Evolutionary conservation across 495 filamentous ascomycete species (phyloP), one percentile per base, ranked within the genome.

Genomic region (Mytilinidion resinicola): DNA sequence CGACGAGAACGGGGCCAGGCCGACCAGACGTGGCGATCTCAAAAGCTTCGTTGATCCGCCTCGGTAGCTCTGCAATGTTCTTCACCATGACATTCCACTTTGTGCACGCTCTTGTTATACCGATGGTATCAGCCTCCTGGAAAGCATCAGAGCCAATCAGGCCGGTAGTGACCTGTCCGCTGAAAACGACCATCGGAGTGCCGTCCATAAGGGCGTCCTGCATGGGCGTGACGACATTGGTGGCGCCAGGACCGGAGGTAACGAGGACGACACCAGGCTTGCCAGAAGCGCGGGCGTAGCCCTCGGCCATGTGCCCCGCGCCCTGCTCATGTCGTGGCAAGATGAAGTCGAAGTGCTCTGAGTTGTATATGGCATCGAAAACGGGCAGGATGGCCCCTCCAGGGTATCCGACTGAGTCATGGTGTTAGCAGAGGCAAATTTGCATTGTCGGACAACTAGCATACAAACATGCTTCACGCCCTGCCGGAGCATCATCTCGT

Each of bases 401-500:
- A 57, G 87, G 82, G 65, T 90, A 90, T 30, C 86, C 86, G 68
- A 90, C 78, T 79, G 54, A 56, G 51, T 39, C 52, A 58, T 52
- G 34, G 6, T 30, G 62, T 69, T 46, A 66, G 60, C 55, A 46
- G 11, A 37, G n/a, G 46, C 21, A 49, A 66, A n/a, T 51, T 50
- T 58, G 3, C 36, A 52, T 12, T n/a, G 38, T 47, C 46, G 41
- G 47, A 42, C 47, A 15, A 50, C n/a, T 17, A 30, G 43, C 39
- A 41, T 9, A 75, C 72, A 75, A 67, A 96, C 78, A 73, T 95
- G 88, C 77, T 96, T 91, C 33, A 98, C 95, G 60, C 77, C 82
- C 60, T 91, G 90, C 67, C 93, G 78, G 41, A 91, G 80, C 90
- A 98, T 96, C 93, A 98, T 97, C 74, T 98, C 91, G 67, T 98